Conservation (phyloP, 257 asterid species). For the Schizonepeta tenuifolia region DNA sequence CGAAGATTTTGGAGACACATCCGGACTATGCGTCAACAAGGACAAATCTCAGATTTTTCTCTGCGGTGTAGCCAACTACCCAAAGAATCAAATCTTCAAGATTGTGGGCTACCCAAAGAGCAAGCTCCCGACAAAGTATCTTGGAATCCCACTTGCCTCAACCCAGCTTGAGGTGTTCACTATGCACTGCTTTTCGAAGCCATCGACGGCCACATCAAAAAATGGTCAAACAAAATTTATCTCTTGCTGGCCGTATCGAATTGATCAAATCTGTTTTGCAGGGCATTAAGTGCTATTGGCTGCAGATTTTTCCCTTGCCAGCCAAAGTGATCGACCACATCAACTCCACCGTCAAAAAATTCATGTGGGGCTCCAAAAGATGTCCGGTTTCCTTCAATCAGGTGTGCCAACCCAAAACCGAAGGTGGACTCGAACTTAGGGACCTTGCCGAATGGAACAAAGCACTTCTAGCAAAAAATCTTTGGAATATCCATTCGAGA, state of each 20-base stretch:
- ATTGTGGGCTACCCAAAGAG: too few relatives aligned
- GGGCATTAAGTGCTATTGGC: background rate
- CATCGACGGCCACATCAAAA: background rate
- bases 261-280: background rate
- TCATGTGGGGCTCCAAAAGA: background rate
- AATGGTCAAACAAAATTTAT: too few relatives aligned
- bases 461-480: background rate
- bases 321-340: background rate
- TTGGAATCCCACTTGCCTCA: background rate
- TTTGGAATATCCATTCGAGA: background rate
- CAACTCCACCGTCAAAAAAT: background rate
- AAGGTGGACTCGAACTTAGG: background rate
- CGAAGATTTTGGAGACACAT: too few relatives aligned
- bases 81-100: too few relatives aligned
- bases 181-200: background rate
- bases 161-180: background rate
- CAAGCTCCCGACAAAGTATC: too few relatives aligned
- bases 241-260: background rate
- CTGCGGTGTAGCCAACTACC: too few relatives aligned
- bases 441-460: background rate
- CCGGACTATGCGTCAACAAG: too few relatives aligned
- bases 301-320: background rate
- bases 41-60: too few relatives aligned
- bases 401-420: background rate
- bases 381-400: background rate